These are phyloP conservation scores for Astrothelium macrocarpum DNA, from an alignment of 495 filamentous ascomycete species.

Conservation along the genomic window DNA sequence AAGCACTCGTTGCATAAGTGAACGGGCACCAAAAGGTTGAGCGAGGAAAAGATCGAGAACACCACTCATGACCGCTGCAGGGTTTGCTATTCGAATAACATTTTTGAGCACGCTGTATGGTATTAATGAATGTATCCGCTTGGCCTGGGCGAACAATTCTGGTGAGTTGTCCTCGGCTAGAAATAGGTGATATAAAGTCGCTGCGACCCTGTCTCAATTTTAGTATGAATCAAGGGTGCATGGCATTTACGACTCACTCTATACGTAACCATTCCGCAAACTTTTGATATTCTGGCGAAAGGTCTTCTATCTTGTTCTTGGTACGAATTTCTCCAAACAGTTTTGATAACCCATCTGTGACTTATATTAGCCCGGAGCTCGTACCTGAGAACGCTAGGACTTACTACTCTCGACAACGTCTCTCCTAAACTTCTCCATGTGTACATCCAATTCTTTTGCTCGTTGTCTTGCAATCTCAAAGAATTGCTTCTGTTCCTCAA, in stretches of 20 bases:
- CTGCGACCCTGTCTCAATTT: slow-evolving; percentile 54
- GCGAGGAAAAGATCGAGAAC: slow-evolving; percentile 91
- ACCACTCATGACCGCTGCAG: slow-evolving; percentile 86
- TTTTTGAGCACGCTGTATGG: slow-evolving; percentile 92
- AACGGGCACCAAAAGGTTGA: slow-evolving; percentile 83
- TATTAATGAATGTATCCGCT: slow-evolving; percentile 84
- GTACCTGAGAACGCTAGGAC: slow-evolving; percentile 23
- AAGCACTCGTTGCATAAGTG: slow-evolving; percentile 86
- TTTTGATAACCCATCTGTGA: slow-evolving; percentile 73
- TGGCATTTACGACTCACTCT: slow-evolving; percentile 41
- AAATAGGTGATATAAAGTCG: slow-evolving; percentile 94
- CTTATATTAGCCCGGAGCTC: slow-evolving; percentile 16
- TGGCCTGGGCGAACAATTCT: slow-evolving; percentile 87
- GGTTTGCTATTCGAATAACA: slow-evolving; percentile 90
- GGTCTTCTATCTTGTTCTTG: slow-evolving; percentile 73
- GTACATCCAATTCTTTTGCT: slow-evolving; percentile 86
- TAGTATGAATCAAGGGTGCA: background rate
- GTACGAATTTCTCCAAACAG: slow-evolving; percentile 86
- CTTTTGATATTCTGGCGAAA: slow-evolving; percentile 91
- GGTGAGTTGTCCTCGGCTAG: slow-evolving; percentile 96
- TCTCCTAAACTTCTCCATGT: slow-evolving; percentile 81
- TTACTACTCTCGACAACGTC: slow-evolving; percentile 70
- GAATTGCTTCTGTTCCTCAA: slow-evolving; percentile 86
- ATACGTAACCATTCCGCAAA: slow-evolving; percentile 98
- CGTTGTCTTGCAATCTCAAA: slow-evolving; percentile 90